These are phyloP conservation scores for Iris macrosiphon DNA, from an alignment of 106 monocot species.

Conservation along the genomic window DNA sequence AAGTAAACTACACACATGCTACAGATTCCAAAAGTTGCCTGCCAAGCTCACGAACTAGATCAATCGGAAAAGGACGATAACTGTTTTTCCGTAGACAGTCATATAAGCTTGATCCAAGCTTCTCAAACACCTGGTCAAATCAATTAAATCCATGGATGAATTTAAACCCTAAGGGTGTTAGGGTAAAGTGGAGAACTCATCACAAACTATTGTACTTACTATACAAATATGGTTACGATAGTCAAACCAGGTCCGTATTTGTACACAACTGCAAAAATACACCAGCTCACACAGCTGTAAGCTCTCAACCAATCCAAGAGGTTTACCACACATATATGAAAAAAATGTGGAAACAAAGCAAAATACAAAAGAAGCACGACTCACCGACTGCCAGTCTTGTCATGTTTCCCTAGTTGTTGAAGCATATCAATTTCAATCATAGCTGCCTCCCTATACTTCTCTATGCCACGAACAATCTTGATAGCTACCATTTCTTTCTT, in stretches of 20 bases:
- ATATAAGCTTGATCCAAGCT: conserved; percentile 98
- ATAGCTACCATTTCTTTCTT: conserved; percentile 93
- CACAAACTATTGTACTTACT: conserved; percentile 79
- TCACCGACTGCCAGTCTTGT: conserved; percentile 37
- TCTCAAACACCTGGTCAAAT: conserved; percentile 95
- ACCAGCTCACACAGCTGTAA: too few species aligned
- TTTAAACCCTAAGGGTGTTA: conserved; percentile 13
- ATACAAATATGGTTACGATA: conserved; percentile 99
- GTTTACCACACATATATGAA: too few species aligned
- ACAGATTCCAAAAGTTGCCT: conserved; percentile 90
- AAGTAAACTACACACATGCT: conserved; percentile 54
- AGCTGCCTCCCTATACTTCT: conserved; percentile 82
- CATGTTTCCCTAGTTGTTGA: conserved; percentile 49
- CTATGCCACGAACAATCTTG: conserved; percentile 64
- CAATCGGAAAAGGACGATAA: conserved; percentile 88
- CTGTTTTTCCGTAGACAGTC: conserved; percentile 94
- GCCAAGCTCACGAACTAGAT: conserved; percentile 89
- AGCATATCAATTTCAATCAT: conserved; percentile 87
- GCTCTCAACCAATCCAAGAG: too few species aligned
- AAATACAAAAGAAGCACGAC: not conserved
- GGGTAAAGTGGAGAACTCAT: conserved; percentile 23
- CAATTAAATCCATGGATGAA: conserved; percentile 60
- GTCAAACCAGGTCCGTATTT: conserved; percentile 99
- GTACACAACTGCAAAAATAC: conserved; percentile 99
- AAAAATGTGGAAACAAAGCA: too few species aligned